These are phyloP conservation scores for Coniferiporia weirii DNA, from an alignment of 1,284 basidiomycete species.

Conservation along the genomic window DNA sequence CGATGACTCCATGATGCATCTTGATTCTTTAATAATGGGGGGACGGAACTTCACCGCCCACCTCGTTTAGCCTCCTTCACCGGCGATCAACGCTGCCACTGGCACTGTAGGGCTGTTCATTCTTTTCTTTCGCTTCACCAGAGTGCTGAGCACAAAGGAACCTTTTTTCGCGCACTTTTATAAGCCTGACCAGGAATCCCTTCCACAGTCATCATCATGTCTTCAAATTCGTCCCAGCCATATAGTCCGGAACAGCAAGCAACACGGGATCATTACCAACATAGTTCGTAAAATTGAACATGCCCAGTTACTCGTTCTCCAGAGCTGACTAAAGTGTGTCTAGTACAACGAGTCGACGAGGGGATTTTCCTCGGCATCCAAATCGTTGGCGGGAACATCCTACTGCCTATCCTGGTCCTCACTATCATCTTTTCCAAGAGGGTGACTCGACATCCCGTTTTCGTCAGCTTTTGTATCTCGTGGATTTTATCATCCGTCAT, in stretches of 20 bases:
- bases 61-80: not conserved
- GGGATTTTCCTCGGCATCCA: conserved; percentile 17
- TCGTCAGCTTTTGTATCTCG: conserved; percentile 17
- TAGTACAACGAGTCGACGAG: conserved; percentile 17
- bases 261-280: not conserved
- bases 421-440: conserved; percentile 17
- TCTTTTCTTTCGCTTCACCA: not conserved
- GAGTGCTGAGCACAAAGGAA: not conserved
- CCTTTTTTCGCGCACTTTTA: not conserved
- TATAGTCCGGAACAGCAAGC: not conserved
- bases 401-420: conserved; percentile 17
- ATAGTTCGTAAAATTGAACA: not conserved
- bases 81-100: not conserved
- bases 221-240: not conserved
- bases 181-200: not conserved
- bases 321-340: not conserved
- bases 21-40: not conserved
- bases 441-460: conserved; percentile 17
- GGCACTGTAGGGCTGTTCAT: not conserved
- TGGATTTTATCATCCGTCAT: conserved; percentile 19
- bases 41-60: not conserved
- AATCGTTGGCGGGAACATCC: conserved; percentile 18
- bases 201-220: not conserved
- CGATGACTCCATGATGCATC: not conserved
- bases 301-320: not conserved